Conservation (phyloP, 495 filamentous ascomycete species). For the Aspergillus ellipticus region DNA sequence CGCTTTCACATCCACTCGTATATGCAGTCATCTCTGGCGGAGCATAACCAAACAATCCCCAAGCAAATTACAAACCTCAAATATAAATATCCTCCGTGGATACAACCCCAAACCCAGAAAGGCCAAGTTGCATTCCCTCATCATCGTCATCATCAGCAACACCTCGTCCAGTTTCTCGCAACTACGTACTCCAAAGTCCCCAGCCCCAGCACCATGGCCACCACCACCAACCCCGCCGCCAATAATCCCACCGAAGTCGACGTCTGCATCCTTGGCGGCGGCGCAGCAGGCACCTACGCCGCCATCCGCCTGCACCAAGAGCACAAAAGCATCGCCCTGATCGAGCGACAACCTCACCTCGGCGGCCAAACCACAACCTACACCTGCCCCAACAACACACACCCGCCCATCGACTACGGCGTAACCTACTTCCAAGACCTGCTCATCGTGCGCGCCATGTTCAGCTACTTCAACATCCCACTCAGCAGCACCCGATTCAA, state of each 20-base stretch:
- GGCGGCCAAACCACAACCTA: conserved; percentile 45
- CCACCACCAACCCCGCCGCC: neutral
- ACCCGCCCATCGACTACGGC: conserved; percentile 40
- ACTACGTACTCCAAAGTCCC: neutral
- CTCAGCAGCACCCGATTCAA: neutral
- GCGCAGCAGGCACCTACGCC: conserved; percentile 45
- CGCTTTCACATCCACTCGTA: neutral
- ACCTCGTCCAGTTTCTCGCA: neutral
- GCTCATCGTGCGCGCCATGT: conserved; percentile 30
- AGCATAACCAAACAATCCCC: neutral
- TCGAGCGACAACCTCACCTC: conserved; percentile 38
- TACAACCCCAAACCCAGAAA: neutral
- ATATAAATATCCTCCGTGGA: neutral
- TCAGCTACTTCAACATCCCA: conserved; percentile 28
- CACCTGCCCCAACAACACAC: conserved; percentile 30
- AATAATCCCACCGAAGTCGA: conserved; percentile 14
- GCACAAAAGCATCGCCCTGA: conserved; percentile 38
- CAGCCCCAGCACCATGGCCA: neutral
- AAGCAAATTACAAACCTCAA: neutral
- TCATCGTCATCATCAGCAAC: neutral
- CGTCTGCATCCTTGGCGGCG: conserved; percentile 47
- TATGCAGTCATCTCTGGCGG: neutral
- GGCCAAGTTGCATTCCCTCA: neutral
- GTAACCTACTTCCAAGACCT: conserved; percentile 37
- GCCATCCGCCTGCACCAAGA: conserved; percentile 40